Conservation (phyloP, 1,139 yeast species). For the Chernovozyma aurita region DNA sequence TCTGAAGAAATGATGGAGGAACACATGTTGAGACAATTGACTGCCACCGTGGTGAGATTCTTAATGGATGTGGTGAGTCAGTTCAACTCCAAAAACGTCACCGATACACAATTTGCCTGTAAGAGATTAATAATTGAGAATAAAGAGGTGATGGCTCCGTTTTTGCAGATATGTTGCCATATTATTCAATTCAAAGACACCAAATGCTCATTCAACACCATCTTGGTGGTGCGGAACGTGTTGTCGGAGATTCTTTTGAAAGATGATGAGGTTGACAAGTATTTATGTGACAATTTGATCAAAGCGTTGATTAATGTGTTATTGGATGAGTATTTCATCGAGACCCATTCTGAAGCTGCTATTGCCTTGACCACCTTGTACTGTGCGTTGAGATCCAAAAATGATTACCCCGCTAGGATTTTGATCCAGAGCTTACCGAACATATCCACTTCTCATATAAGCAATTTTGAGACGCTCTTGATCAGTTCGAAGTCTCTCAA, state of each 20-base stretch:
- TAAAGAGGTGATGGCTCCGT: conserved; percentile 71
- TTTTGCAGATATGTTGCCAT: conserved; percentile 70
- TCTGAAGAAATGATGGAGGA: conserved; percentile 99
- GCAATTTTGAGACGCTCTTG: conserved; percentile 56
- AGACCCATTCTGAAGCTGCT: conserved; percentile 88
- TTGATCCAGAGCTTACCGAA: conserved; percentile 43
- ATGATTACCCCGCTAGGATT: conserved; percentile 50
- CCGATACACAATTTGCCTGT: conserved; percentile 60
- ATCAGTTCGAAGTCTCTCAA: conserved; percentile 60
- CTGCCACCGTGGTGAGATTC: conserved; percentile 89
- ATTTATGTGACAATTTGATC: conserved; percentile 56
- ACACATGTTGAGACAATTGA: conserved; percentile 84
- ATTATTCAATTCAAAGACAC: conserved; percentile 82
- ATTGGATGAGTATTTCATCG: conserved; percentile 73
- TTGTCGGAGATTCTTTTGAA: conserved; percentile 61
- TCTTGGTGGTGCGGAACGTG: conserved; percentile 71
- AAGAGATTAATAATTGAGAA: conserved; percentile 62
- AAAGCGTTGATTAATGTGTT: conserved; percentile 51
- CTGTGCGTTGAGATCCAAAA: conserved; percentile 63
- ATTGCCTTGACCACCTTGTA: conserved; percentile 79
- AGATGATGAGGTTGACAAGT: conserved; percentile 76
- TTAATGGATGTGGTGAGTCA: conserved; percentile 89
- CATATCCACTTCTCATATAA: conserved; percentile 40
- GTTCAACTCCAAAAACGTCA: conserved; percentile 39
- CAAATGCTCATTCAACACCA: conserved; percentile 87